A percentile compares a stretch with the other conserved stretches of the same genome.
phyloP scores from a whole-genome alignment of 257 asterid genomes.

The Eucommia ulmoides region DNA sequence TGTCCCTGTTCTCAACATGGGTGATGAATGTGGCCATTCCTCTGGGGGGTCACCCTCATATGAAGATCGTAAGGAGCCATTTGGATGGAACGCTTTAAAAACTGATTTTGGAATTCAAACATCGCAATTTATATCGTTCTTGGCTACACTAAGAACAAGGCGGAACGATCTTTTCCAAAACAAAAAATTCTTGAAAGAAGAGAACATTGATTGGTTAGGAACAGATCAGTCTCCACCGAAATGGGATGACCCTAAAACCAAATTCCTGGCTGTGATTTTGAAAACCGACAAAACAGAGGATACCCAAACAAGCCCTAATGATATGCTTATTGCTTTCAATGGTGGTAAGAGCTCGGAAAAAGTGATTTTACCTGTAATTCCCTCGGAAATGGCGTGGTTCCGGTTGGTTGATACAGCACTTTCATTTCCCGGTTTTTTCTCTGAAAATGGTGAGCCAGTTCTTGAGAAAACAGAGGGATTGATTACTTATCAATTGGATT shows the following conservation, averaged over 20 bases:
- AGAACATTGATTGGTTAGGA: conserved; percentile 66
- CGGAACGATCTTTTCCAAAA: conserved; percentile 69
- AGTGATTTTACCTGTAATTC: conserved; percentile 43
- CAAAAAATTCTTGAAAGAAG: conserved; percentile 43
- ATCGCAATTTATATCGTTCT: conserved; percentile 48
- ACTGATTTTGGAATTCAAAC: conserved; percentile 54
- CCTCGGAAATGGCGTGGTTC: conserved; percentile 38
- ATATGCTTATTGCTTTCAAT: conserved; percentile 67
- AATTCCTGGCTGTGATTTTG: conserved; percentile 61
- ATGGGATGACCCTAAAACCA: conserved; percentile 64
- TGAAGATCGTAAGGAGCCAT: conserved; percentile 32
- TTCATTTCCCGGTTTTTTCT: conserved; percentile 64
- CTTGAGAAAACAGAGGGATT: conserved; percentile 17
- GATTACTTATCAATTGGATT: conserved; percentile 43
- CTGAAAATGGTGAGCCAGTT: conserved; percentile 33
- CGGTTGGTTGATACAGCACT: conserved; percentile 70
- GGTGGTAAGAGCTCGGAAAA: conserved; percentile 31
- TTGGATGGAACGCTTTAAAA: conserved; percentile 54
- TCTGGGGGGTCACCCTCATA: conserved; percentile 41
- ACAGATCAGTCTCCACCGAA: conserved; percentile 35
- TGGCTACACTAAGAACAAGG: conserved; percentile 49
- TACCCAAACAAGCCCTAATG: conserved; percentile 19
- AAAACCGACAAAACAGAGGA: conserved; percentile 25
- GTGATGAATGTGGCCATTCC: conserved; percentile 90
- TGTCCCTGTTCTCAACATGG: conserved; percentile 93